phyloP scores from a whole-genome alignment of 2,329 filamentous ascomycete genomes.

The Albophoma yamanashiensis region DNA sequence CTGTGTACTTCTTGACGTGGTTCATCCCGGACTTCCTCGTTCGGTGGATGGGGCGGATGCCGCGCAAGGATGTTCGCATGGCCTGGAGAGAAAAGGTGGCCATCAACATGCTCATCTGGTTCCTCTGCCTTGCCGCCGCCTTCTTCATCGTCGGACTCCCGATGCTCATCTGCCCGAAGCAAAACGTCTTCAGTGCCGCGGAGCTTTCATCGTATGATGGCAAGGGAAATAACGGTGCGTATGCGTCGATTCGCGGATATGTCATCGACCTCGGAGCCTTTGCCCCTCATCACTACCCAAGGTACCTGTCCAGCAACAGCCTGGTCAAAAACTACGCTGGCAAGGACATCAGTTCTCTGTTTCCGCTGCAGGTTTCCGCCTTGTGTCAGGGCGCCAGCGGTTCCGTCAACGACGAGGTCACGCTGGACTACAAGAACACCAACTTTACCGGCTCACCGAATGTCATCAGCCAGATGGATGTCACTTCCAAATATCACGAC shows the following conservation, averaged over 20 bases:
- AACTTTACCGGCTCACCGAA: conserved; percentile 63
- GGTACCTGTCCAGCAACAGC: conserved; percentile 43
- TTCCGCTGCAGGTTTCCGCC: conserved; percentile 89
- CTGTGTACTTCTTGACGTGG: conserved; percentile 78
- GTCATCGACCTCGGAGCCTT: conserved; percentile 77
- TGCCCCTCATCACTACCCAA: conserved; percentile 62
- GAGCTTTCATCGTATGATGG: conserved; percentile 71
- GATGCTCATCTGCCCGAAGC: conserved; percentile 76
- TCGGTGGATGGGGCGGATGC: conserved; percentile 68
- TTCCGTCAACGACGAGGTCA: conserved; percentile 56
- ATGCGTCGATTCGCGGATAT: conserved; percentile 74
- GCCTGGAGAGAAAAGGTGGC: conserved; percentile 97
- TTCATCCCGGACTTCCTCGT: conserved; percentile 80
- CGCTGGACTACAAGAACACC: conserved; percentile 68
- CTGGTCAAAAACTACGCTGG: conserved; percentile 71
- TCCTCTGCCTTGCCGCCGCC: conserved; percentile 62
- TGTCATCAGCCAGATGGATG: conserved; percentile 55
- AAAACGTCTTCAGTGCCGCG: conserved; percentile 71
- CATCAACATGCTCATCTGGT: conserved; percentile 97
- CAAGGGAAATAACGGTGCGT: conserved; percentile 51
- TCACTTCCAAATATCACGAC: conserved; percentile 78
- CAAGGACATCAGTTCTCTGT: conserved; percentile 74
- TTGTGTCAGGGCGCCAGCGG: conserved; percentile 73
- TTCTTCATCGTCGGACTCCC: conserved; percentile 93
- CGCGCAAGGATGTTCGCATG: conserved; percentile 80